Evolutionary conservation across 1,284 basidiomycete species (phyloP), one percentile per base, ranked within the genome.

Genomic region (Apiotrichum gamsii): DNA sequence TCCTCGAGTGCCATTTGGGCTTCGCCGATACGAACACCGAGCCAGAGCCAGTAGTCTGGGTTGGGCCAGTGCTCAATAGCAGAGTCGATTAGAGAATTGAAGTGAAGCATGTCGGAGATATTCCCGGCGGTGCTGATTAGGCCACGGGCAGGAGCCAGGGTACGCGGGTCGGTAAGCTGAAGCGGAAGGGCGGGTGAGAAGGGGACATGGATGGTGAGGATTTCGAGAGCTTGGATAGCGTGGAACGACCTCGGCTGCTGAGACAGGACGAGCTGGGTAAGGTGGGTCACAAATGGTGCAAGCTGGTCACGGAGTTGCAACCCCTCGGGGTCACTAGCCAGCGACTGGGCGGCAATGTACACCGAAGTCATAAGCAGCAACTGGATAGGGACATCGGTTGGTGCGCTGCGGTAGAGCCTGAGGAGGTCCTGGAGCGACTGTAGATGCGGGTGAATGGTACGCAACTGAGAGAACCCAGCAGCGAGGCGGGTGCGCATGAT

Each of bases 361-460:
- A 62, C 21, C 8, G 61, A 50, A 2, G 54, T 39, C 5, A 59
- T 43, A 9, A 67, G 43, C 4, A 69, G 52, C 1, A 70, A 52
- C 28, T 55, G 39, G 13, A 51, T 50, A 11, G 51, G 41, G 9
- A 18, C 32, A 39, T 54, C 52, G 21, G 23, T 24, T 0, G 44
- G 44, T 2, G 13, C n/a, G 29, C 45, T n/a, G 20, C 37, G 36
- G 38, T 54, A 51, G 6, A 45, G 23, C n/a, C 42, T 45, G 25
- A 61, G 59, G 21, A 69, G 47, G 15, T 49, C 43, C 9, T 48
- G 20, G 3, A 70, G 38, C 20, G 57, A 39, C 10, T 67, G 64
- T 30, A 70, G 56, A 39, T 68, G 67, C 4, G 67, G 65, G 40
- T 70, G 68, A 14, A 57, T 62, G 13, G 60, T 59, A 14, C 57